Percentiles rank a stretch among this genome's conserved stretches.
These are phyloP conservation scores for Cicer arietinum DNA, from an alignment of 306 rosid genomes.

Conservation along the genomic window DNA sequence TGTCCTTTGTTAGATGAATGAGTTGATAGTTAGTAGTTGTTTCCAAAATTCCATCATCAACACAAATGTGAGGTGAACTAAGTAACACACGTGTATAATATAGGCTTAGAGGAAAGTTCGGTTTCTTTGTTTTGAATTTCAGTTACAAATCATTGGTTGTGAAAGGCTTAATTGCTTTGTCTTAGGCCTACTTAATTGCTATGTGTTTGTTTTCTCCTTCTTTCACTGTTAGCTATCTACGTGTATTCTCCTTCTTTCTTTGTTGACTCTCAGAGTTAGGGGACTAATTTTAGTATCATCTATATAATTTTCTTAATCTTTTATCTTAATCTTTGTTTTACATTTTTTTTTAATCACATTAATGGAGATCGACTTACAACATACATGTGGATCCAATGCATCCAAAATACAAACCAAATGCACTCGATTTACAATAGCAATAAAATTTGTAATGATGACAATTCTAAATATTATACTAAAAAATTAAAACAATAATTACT, in stretches of 20 bases:
- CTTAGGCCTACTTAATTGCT: neutral
- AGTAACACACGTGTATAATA: neutral
- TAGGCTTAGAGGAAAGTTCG: slow-evolving; percentile 40
- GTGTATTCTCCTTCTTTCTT: neutral
- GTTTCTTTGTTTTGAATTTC: slow-evolving; percentile 26
- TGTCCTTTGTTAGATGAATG: neutral
- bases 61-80: neutral
- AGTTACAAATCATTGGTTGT: slow-evolving; percentile 37
- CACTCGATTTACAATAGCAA: no score
- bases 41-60: slow-evolving; percentile 18
- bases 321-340: no score
- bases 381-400: no score
- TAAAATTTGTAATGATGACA: no score
- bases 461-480: no score
- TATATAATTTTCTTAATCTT: no score
- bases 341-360: no score
- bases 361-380: no score
- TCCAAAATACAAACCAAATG: no score
- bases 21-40: slow-evolving; percentile 10
- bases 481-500: no score
- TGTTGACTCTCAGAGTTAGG: neutral
- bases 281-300: no score
- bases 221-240: neutral
- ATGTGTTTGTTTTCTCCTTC: slow-evolving; percentile 8
- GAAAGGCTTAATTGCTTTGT: slow-evolving; percentile 3